Evolutionary conservation across 169 alveolate genomes (phyloP), one percentile per base, ranked within the genome.

Genomic region (Plasmodium adleri): DNA sequence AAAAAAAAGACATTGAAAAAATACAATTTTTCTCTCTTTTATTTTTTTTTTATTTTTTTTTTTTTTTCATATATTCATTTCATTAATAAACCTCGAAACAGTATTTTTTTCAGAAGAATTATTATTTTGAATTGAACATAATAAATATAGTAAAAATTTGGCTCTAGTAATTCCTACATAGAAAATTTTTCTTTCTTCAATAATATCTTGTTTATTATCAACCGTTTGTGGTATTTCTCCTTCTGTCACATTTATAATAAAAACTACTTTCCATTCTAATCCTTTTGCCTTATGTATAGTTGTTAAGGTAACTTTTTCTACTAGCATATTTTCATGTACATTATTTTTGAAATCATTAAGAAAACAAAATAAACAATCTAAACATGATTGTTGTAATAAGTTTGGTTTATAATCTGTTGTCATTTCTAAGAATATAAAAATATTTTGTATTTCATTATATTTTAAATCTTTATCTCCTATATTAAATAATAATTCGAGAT

Each of bases 281-380:
- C 97, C 97, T 91, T 95, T 95, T 4, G 97, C 74, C 59, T 93
- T 92, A 72, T 95, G 97, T 62, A 95, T 93, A 22, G 96, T 95
- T 63, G 95, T 86, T 70, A 95, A 73, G 85, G 95, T 92, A 5
- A 95, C 93, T 24, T 74, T 94, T 72, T 93, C 91, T 45, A 71
- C 56, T 66, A 88, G 70, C 92, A 75, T 92, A 4, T 76, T 88
- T 62, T 90, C 90, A 28, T 80, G 78, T 8, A 76, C 71, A 24
- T 78, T 66, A 66, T 78, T 78, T 13, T 78, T 78, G 64, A 78
- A 78, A 52, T 78, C 89, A 5, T 78, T 78, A 12, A 78, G 26
- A 45, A 78, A 78, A 59, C 52, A 78, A 15, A 63, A 28, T n/a
- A 78, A 58, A 45, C 89, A 78, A 43, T 78, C 78, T 4, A 47